Evolutionary conservation across 2,329 filamentous ascomycete species (phyloP).

Genomic region (Triangularia setosa): DNA sequence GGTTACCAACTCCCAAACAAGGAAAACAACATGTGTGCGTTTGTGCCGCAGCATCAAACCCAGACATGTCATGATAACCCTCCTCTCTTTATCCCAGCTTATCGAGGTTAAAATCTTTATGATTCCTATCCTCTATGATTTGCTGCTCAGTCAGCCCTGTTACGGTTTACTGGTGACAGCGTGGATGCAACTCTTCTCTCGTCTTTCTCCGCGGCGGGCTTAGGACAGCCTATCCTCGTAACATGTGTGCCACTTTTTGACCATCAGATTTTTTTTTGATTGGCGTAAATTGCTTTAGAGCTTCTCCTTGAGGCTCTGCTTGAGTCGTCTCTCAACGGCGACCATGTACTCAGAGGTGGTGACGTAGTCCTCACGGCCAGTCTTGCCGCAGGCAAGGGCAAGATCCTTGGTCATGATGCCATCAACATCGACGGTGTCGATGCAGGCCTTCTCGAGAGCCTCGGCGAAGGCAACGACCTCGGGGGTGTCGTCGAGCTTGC

Average conservation of each 20-base stretch:
- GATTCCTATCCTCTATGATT: background rate
- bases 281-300: constrained; percentile 46
- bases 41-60: background rate
- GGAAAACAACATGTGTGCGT: background rate
- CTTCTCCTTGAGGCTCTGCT: constrained; percentile 74
- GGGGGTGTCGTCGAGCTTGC: constrained; percentile 87
- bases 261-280: background rate
- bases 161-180: background rate
- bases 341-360: constrained; percentile 89
- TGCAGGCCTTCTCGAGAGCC: constrained; percentile 84
- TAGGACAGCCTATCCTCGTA: background rate
- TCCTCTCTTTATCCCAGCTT: background rate
- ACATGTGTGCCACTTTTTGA: background rate
- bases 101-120: background rate
- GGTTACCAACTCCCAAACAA: background rate
- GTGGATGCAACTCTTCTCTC: background rate
- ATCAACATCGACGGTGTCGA: constrained; percentile 90
- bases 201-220: background rate
- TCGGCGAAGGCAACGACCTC: constrained; percentile 90
- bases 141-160: background rate
- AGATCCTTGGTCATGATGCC: constrained; percentile 99
- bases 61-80: background rate
- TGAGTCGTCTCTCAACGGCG: constrained; percentile 87
- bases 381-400: constrained; percentile 90
- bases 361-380: constrained; percentile 77